Base-by-base conservation (phyloP, 73 alveolate genomes). In the Paramecium biaurelia region DNA sequence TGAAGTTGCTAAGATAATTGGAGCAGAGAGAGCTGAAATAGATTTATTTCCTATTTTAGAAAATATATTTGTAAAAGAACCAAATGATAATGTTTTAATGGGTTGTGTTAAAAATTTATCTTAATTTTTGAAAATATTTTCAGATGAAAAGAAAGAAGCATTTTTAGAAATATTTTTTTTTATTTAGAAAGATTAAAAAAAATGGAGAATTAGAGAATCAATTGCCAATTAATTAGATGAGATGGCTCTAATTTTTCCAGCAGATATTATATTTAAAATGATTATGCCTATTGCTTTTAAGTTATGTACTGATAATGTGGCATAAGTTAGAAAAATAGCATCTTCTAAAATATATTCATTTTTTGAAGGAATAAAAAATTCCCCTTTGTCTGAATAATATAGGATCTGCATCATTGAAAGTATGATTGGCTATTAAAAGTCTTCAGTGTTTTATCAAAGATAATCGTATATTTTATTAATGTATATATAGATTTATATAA, bases 1-100 rank as follows among this genome's bases (percentile, higher is more conserved):
- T 92, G 98, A 95, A 57, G 57, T 93, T 7, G 98, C 98, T 10
- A 93, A 94, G 41, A 92, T 95, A 47, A 76, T 95, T n/a, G 98
- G 98, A 20, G 93, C 96, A 26, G 95, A 95, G 59, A 45, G 88
- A 20, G 74, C 97, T 11, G 98, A 95, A 84, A 74, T 70, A 42
- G 98, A 95, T 49, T 93, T 95, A 2, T 85, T 95, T 53, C 97
- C 95, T 43, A 96, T 95, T 18, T 93, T 93, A 2, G 79, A 93
- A 34, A 79, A 59, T 34, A 28, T 95, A 85, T 87, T 84, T 95
- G 76, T 85, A 42, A 85, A 92, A 92, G 84, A 88, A 37, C 86
- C 76, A 12, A 92, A 92, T 12, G 86, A 42, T 58, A 76, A 58
- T 86, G 86, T 72, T 0, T 30, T 42, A 76, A 76, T 26, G 97